Conservation (phyloP, 352 stramenopile genomes). For the Globisporangium acanthophoron region DNA sequence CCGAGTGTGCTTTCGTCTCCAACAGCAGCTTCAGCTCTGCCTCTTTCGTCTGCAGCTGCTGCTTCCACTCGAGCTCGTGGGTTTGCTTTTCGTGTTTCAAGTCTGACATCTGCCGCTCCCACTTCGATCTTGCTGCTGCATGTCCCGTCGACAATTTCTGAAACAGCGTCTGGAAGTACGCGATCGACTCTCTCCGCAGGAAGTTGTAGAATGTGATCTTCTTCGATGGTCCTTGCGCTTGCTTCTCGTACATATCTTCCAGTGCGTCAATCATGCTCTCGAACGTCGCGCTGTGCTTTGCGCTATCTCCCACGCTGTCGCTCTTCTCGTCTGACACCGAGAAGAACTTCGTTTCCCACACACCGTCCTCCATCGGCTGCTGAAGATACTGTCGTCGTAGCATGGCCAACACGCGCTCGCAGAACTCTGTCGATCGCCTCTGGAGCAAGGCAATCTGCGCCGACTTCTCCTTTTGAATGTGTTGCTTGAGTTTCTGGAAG, state of each 20-base stretch:
- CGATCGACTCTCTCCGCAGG: conserved; percentile 40
- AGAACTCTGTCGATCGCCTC: conserved; percentile 47
- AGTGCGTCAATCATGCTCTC: conserved; percentile 38
- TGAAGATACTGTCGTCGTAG: conserved; percentile 34
- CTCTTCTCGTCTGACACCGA: neutral
- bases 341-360: conserved; percentile 29
- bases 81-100: conserved; percentile 32
- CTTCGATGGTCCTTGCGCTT: conserved; percentile 58
- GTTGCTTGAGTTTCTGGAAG: conserved; percentile 73
- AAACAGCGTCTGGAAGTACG: conserved; percentile 50
- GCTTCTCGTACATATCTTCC: conserved; percentile 49
- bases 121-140: conserved; percentile 15
- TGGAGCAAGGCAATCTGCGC: conserved; percentile 52
- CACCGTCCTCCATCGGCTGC: conserved; percentile 30
- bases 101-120: conserved; percentile 21
- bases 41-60: conserved; percentile 37
- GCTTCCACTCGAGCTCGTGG: conserved; percentile 36
- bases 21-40: conserved; percentile 38
- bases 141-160: conserved; percentile 28
- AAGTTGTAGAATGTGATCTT: conserved; percentile 70
- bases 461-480: conserved; percentile 59
- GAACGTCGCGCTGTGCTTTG: conserved; percentile 8
- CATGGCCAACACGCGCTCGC: conserved; percentile 33
- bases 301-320: conserved; percentile 13
- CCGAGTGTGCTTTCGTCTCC: conserved; percentile 38